Base-by-base conservation (phyloP, 352 stramenopile species). In the Globisporangium viniferum region DNA sequence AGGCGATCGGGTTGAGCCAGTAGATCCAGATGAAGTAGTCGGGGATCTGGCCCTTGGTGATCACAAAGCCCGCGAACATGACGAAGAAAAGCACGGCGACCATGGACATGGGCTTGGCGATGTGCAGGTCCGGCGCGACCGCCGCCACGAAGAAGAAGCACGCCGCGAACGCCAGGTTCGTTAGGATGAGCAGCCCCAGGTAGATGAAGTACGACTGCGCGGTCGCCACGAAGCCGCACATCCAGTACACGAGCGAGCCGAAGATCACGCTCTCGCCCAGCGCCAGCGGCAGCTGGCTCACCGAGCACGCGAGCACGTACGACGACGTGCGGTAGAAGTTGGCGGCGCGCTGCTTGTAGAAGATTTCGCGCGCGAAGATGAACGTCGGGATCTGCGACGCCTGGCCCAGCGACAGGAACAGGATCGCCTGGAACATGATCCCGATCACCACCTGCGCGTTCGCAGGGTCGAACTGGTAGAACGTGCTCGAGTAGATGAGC, bases 221-320 rank as follows among this genome's bases (percentile, higher is more conserved):
- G 20, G 35, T 33, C 9, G 22, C 24, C 3, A 73, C 74, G 56
- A 96, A 82, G 18, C 89, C 89, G 54, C 88, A 85, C 75, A 95
- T 88, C 75, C 81, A 96, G 72, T 95, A 96, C 7, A 92, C 69
- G 59, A 96, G 71, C 12, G 78, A 84, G n/a, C 85, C 88, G 70
- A 96, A 95, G 27, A 92, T 2, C 2, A 63, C 22, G 36, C 35
- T 54, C 12, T 63, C 36, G 5, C 12, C 58, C 2, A 54, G 22
- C n/a, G 58, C n/a, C 7, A 63, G 8, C 5, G 58, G 58, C n/a
- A 63, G 15, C 24, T 63, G 58, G 27, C n/a, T 51, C 22, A 63
- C 58, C 4, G 58, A 63, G n/a, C 24, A 36, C n/a, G 58, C 22
- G 12, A 63, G 58, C 36, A 63, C 58, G 35, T 54, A 63, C 3